Percentiles rank a stretch among this genome's conserved stretches.
Conservation (phyloP, 352 stramenopile genomes). For the Phytophthora palmivora region DNA sequence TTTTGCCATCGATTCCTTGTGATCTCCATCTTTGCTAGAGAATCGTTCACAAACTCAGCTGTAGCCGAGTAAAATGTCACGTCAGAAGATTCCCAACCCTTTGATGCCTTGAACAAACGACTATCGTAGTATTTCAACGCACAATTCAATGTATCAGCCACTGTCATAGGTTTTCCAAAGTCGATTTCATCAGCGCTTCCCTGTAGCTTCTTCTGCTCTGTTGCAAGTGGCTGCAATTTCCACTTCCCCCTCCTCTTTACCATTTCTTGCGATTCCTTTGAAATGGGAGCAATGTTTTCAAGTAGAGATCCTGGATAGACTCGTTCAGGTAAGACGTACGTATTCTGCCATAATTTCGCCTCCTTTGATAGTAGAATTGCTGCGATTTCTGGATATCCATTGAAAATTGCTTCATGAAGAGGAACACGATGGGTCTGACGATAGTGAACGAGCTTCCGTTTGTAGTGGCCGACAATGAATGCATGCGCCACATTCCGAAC, state of each 20-base stretch:
- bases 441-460: conserved; percentile 50
- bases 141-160: conserved; percentile 57
- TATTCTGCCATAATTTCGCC: conserved; percentile 64
- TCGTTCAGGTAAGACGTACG: conserved; percentile 62
- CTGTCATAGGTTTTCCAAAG: conserved; percentile 43
- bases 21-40: conserved; percentile 30
- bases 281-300: conserved; percentile 15
- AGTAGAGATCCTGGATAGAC: conserved; percentile 45
- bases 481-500: conserved; percentile 66
- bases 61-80: conserved; percentile 51
- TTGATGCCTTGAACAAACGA: conserved; percentile 30
- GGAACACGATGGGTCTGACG: conserved; percentile 72
- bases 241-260: conserved; percentile 46
- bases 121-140: conserved; percentile 56
- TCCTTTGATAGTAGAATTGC: conserved; percentile 59
- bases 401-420: conserved; percentile 77
- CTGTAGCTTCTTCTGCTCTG: conserved; percentile 1
- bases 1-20: conserved; percentile 24
- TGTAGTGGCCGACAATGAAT: conserved; percentile 67
- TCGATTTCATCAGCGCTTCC: conserved; percentile 4
- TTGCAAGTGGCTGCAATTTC: conserved; percentile 55
- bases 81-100: conserved; percentile 41
- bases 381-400: conserved; percentile 63
- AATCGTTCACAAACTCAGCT: conserved; percentile 34
- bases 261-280: conserved; percentile 7